A percentile compares a stretch with the other conserved stretches of the same genome.
Evolutionary conservation across 2,329 filamentous ascomycete species (phyloP).

Genomic region (Neocucurbitaria cava): DNA sequence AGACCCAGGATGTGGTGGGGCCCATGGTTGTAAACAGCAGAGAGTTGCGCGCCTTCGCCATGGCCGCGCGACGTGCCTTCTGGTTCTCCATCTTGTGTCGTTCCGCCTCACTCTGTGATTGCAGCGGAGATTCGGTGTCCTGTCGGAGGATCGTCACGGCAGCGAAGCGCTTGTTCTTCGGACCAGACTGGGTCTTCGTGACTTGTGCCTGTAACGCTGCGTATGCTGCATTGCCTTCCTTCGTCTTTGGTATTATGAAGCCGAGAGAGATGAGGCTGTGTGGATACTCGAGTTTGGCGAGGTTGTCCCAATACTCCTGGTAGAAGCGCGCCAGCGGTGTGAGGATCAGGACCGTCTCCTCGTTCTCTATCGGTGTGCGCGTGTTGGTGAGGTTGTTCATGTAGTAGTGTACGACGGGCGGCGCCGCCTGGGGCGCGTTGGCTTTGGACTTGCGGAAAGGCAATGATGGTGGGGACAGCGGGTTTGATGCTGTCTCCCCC

Average conservation of each 20-base stretch:
- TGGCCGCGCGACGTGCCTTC: slow-evolving; percentile 82
- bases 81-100: slow-evolving; percentile 92
- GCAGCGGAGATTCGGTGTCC: slow-evolving; percentile 84
- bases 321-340: slow-evolving; percentile 95
- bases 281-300: slow-evolving; percentile 82
- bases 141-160: slow-evolving; percentile 94
- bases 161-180: slow-evolving; percentile 83
- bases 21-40: slow-evolving; percentile 94
- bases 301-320: slow-evolving; percentile 92
- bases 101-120: slow-evolving; percentile 84
- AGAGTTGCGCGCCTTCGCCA: slow-evolving; percentile 93
- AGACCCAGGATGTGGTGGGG: slow-evolving; percentile 89
- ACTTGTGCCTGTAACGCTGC: slow-evolving; percentile 83
- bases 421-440: slow-evolving; percentile 67
- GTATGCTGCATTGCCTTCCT: slow-evolving; percentile 88
- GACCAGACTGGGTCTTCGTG: slow-evolving; percentile 81
- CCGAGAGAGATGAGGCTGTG: slow-evolving; percentile 94
- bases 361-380: slow-evolving; percentile 74
- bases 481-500: slow-evolving; percentile 68
- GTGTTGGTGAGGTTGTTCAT: slow-evolving; percentile 94
- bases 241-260: slow-evolving; percentile 94
- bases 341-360: slow-evolving; percentile 87
- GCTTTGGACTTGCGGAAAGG: slow-evolving; percentile 71
- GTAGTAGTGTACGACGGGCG: slow-evolving; percentile 90
- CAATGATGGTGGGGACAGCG: slow-evolving; percentile 75